Evolutionary conservation across 345 rosid species (phyloP).

Genomic region (Eutrema yunnanense): DNA sequence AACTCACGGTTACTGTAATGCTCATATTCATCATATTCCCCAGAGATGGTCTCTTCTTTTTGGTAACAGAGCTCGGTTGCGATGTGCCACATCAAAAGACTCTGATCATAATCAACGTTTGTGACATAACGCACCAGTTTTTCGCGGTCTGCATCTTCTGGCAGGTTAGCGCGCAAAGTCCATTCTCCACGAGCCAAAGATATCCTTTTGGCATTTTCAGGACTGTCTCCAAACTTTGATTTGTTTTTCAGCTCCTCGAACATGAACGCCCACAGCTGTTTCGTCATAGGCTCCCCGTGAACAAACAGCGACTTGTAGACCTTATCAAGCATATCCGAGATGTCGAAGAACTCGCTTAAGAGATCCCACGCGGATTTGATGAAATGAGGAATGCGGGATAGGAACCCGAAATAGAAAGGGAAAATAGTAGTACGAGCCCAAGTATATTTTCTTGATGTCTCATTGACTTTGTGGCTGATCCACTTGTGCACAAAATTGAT

Average conservation of each 20-base stretch:
- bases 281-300: slow-evolving; percentile 37
- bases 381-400: slow-evolving; percentile 19
- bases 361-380: neutral
- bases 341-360: slow-evolving; percentile 23
- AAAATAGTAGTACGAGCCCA: neutral
- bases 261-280: slow-evolving; percentile 44
- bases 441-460: neutral
- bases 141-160: neutral
- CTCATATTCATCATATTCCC: neutral
- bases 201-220: slow-evolving; percentile 41
- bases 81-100: slow-evolving; percentile 48
- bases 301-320: slow-evolving; percentile 21
- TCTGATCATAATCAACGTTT: slow-evolving; percentile 35
- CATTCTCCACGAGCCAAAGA: slow-evolving; percentile 49
- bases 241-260: slow-evolving; percentile 35
- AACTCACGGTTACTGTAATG: slow-evolving; percentile 14
- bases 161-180: slow-evolving; percentile 28
- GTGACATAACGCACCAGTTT: slow-evolving; percentile 31
- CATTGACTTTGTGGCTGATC: slow-evolving; percentile 23
- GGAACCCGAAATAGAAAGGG: slow-evolving; percentile 18
- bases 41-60: neutral
- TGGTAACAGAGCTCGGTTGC: slow-evolving; percentile 57
- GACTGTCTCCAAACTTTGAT: slow-evolving; percentile 39
- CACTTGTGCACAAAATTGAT: neutral
- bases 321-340: slow-evolving; percentile 28